These are phyloP conservation scores for Hyphodiscus hymeniophilus DNA, from an alignment of 495 filamentous ascomycete species.

Conservation along the genomic window DNA sequence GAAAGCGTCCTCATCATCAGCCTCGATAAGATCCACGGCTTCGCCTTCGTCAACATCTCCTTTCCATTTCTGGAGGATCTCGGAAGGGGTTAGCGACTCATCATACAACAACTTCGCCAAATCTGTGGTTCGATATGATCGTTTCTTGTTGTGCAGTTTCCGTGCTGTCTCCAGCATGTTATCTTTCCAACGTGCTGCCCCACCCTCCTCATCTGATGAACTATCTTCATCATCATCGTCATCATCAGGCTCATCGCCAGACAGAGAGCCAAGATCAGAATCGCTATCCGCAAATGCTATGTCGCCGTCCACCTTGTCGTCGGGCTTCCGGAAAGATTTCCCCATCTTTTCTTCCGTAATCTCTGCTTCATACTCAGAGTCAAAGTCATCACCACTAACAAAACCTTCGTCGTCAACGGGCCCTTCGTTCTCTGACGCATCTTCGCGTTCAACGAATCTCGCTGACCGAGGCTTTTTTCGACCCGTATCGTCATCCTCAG, in stretches of 20 bases:
- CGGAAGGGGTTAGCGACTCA: conserved; percentile 59
- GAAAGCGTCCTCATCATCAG: conserved; percentile 70
- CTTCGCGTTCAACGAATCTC: conserved; percentile 53
- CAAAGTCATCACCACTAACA: conserved; percentile 50
- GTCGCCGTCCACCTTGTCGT: conserved; percentile 39
- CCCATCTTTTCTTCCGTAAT: conserved; percentile 48
- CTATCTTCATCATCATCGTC: conserved; percentile 46
- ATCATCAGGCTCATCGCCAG: conserved; percentile 24
- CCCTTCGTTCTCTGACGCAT: conserved; percentile 43
- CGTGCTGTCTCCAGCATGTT: conserved; percentile 73
- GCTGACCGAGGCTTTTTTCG: conserved; percentile 62
- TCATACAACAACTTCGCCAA: conserved; percentile 86
- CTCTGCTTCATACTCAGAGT: conserved; percentile 45
- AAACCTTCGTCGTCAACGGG: conserved; percentile 49
- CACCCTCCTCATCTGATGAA: conserved; percentile 50
- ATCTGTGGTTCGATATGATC: conserved; percentile 66
- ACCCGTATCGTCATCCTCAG: conserved; percentile 56
- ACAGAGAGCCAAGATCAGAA: conserved; percentile 87
- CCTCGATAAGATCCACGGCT: conserved; percentile 50
- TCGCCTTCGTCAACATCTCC: conserved; percentile 48
- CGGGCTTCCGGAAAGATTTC: conserved; percentile 41
- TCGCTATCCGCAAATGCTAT: conserved; percentile 93
- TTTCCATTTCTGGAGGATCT: conserved; percentile 72
- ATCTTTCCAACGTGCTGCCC: conserved; percentile 77
- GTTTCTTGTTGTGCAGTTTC: conserved; percentile 57